A percentile compares a stretch with the other conserved stretches of the same genome.
Evolutionary conservation across 1,284 basidiomycete genomes (phyloP).

Genomic region (Meripilus lineatus): DNA sequence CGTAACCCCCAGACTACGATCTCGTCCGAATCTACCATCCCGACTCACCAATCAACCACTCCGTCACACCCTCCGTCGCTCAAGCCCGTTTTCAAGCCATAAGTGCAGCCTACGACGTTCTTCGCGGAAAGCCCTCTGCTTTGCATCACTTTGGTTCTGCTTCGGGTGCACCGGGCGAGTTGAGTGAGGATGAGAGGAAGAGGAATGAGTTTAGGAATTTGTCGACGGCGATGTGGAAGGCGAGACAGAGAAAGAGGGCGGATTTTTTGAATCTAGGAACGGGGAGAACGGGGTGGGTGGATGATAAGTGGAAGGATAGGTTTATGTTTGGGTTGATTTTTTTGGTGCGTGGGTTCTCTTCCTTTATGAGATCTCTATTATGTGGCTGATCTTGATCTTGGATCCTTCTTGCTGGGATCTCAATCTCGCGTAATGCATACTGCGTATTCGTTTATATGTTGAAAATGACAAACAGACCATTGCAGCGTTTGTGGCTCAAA

Average conservation of each 20-base stretch:
- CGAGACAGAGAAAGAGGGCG: slow-evolving; percentile 36
- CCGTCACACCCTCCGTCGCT: slow-evolving; percentile 39
- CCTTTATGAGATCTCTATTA: not conserved
- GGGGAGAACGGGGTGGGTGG: slow-evolving; percentile 23
- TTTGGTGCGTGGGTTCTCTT: slow-evolving; percentile 36
- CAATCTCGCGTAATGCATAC: not conserved
- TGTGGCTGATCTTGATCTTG: not conserved
- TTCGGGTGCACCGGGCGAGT: slow-evolving; percentile 29
- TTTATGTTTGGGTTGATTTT: slow-evolving; percentile 44
- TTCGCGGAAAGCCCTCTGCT: slow-evolving; percentile 35
- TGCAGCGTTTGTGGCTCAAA: slow-evolving; percentile 22
- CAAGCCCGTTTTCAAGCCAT: slow-evolving; percentile 62
- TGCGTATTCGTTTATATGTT: not conserved
- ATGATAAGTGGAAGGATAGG: slow-evolving; percentile 55
- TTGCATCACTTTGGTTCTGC: no score
- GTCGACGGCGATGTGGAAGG: slow-evolving; percentile 33
- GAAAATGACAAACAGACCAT: slow-evolving; percentile 14
- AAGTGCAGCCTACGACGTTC: slow-evolving; percentile 52
- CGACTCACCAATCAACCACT: slow-evolving; percentile 50
- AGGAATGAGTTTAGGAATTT: slow-evolving; percentile 24
- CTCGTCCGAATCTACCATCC: slow-evolving; percentile 69
- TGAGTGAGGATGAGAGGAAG: slow-evolving; percentile 26
- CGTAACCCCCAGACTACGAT: slow-evolving; percentile 64
- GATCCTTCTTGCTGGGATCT: not conserved
- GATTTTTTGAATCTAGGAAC: no score